Base-by-base conservation (phyloP, 139 green algal species). In the Volvox reticuliferus region DNA sequence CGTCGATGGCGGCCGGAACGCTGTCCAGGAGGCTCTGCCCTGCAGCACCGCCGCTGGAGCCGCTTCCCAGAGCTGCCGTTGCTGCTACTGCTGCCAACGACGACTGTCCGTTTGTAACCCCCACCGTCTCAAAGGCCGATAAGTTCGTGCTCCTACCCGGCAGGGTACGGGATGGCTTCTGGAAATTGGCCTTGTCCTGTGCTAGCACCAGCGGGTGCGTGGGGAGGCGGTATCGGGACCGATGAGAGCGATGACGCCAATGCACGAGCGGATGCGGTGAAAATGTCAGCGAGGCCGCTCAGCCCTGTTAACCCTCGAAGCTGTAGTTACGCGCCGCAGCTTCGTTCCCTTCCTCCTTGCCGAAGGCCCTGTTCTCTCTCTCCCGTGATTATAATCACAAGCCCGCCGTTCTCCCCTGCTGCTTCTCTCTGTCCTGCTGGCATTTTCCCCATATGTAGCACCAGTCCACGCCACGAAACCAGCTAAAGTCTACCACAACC, bases 171-270 rank as follows among this genome's bases (percentile, higher is more conserved):
- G 81, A 21, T 5, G 88, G 89, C 1, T 55, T 63, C 77, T 65
- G 61, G 55, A 95, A 89, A 68, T 75, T 86, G 63, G 82, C 92
- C 79, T 95, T 95, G 30, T 95, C 92, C 92, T 94, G 89, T 30
- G 44, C 26, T n/a, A 13, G 12, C 21, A 36, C 13, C 26, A 5
- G 76, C 32, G 76, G 76, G 73, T 26, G 12, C 6, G 67, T 12
- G 67, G 67, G 67, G 22, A 75, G 67, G 67, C 22, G 67, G 22
- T 5, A 26, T 75, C 22, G 6, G 67, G 67, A 28, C 22, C 9
- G 67, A 28, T 26, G 67, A 2, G 22, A 26, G 12, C 22, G 22
- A 75, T 32, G 1, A 79, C 6, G 16, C 16, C 28, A 73, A 50
- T n/a, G 17, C 30, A 37, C 62, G 44, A 35, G 44, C 44, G 5